These are phyloP conservation scores for Amanita rubescens DNA, from an alignment of 768 basidiomycete species.

Conservation along the genomic window DNA sequence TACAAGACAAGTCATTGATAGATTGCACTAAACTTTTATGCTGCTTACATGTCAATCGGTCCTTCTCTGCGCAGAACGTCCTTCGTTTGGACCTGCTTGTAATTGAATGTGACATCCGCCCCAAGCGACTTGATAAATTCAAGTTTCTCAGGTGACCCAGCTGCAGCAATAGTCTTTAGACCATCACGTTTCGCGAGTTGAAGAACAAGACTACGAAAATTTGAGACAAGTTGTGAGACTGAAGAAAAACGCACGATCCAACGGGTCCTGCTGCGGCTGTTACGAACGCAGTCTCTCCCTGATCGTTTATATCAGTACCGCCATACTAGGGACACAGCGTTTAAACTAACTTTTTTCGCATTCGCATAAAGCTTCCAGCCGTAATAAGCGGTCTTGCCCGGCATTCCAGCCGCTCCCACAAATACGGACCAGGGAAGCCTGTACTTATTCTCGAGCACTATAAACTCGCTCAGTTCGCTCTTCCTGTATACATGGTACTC, in stretches of 20 bases:
- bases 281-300: slow-evolving; percentile 23
- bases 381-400: slow-evolving; percentile 24
- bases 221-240: no score
- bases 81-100: slow-evolving; percentile 41
- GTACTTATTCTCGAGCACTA: slow-evolving; percentile 27
- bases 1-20: background rate
- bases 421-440: slow-evolving; percentile 33
- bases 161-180: slow-evolving; percentile 52
- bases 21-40: background rate
- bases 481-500: slow-evolving; percentile 23
- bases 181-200: slow-evolving; percentile 34
- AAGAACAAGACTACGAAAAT: slow-evolving; percentile 25
- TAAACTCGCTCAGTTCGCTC: slow-evolving; percentile 6
- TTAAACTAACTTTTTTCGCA: slow-evolving; percentile 23
- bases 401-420: slow-evolving; percentile 32
- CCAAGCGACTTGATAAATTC: slow-evolving; percentile 43
- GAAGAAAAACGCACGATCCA: slow-evolving; percentile 18
- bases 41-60: slow-evolving; percentile 41
- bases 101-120: slow-evolving; percentile 57
- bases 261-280: slow-evolving; percentile 21
- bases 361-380: slow-evolving; percentile 23
- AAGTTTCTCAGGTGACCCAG: slow-evolving; percentile 58
- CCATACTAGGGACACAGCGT: background rate
- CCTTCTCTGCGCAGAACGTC: slow-evolving; percentile 44
- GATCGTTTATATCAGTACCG: background rate